A percentile compares a stretch with the other conserved stretches of the same genome.
Evolutionary conservation across 2,329 filamentous ascomycete species (phyloP).

Genomic region (Fonsecaea monophora): DNA sequence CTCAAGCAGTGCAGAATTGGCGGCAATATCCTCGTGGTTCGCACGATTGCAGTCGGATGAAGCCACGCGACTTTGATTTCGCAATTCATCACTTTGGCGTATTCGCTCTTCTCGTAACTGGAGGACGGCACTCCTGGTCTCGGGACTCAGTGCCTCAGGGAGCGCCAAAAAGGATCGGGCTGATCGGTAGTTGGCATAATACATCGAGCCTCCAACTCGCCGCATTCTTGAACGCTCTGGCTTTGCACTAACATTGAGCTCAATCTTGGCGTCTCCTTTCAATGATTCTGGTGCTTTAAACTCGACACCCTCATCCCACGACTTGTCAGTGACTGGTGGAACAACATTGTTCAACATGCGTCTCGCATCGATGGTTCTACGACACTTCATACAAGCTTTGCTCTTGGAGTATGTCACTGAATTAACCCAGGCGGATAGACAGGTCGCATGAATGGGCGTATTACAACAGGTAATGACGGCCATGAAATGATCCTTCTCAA

Average conservation of each 20-base stretch:
- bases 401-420: constrained; percentile 33
- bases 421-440: constrained; percentile 38
- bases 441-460: constrained; percentile 35
- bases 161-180: constrained; percentile 2
- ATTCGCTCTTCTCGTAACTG: constrained; percentile 24
- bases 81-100: constrained; percentile 21
- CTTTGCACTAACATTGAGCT: constrained; percentile 32
- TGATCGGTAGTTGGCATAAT: constrained; percentile 19
- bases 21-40: constrained; percentile 23
- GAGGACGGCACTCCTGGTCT: constrained; percentile 15
- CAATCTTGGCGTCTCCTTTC: constrained; percentile 30
- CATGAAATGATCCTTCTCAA: constrained; percentile 35
- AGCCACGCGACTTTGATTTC: constrained; percentile 11
- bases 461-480: constrained; percentile 36
- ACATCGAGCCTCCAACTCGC: constrained; percentile 14
- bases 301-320: constrained; percentile 34
- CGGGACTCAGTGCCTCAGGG: constrained; percentile 16
- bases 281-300: constrained; percentile 34
- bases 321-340: constrained; percentile 33
- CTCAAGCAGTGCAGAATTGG: constrained; percentile 19
- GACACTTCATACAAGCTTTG: constrained; percentile 36
- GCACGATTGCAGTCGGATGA: constrained; percentile 14
- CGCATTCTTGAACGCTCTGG: constrained; percentile 25
- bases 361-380: constrained; percentile 34
- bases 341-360: constrained; percentile 33